Percentiles rank a stretch among this genome's conserved stretches.
These are phyloP conservation scores for Coniochaeta sp. DNA, from an alignment of 2,329 filamentous ascomycete species.

Conservation along the genomic window DNA sequence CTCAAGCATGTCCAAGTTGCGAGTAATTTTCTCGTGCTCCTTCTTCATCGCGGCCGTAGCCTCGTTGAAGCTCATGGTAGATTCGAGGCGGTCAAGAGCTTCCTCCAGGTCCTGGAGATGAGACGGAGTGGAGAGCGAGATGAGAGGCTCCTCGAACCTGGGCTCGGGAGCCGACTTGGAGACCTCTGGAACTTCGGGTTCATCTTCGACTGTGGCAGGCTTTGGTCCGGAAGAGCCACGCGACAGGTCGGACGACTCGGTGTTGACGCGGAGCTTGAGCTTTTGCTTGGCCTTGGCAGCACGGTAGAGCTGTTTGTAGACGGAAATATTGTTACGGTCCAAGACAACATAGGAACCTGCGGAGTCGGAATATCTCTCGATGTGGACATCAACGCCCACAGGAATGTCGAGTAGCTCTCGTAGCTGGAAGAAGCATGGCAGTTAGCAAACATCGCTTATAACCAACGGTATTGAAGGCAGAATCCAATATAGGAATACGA, in stretches of 20 bases:
- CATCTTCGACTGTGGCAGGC: slow-evolving; percentile 15
- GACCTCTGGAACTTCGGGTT: slow-evolving; percentile 8
- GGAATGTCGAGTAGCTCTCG: slow-evolving; percentile 61
- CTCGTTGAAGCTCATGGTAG: background rate
- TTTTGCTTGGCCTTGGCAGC: slow-evolving; percentile 98
- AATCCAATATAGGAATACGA: slow-evolving; percentile 12
- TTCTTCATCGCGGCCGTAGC: background rate
- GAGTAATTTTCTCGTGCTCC: background rate
- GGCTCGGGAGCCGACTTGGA: slow-evolving; percentile 9
- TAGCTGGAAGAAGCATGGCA: slow-evolving; percentile 45
- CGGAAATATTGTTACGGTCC: slow-evolving; percentile 66
- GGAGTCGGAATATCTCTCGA: slow-evolving; percentile 95
- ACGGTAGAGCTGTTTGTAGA: slow-evolving; percentile 95
- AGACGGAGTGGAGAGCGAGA: slow-evolving; percentile 5
- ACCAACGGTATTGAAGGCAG: slow-evolving; percentile 2
- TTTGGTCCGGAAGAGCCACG: slow-evolving; percentile 27
- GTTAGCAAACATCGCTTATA: background rate
- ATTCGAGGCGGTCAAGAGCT: background rate
- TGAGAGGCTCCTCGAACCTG: background rate
- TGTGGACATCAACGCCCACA: slow-evolving; percentile 52
- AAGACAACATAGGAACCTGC: slow-evolving; percentile 74
- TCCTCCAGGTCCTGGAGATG: slow-evolving; percentile 6
- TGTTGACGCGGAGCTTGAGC: slow-evolving; percentile 74
- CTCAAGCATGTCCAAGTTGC: slow-evolving; percentile 1
- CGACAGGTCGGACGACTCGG: slow-evolving; percentile 22